A percentile compares a stretch with the other conserved stretches of the same genome.
phyloP scores from a whole-genome alignment of 83 land plant species.

The Picea abies region DNA sequence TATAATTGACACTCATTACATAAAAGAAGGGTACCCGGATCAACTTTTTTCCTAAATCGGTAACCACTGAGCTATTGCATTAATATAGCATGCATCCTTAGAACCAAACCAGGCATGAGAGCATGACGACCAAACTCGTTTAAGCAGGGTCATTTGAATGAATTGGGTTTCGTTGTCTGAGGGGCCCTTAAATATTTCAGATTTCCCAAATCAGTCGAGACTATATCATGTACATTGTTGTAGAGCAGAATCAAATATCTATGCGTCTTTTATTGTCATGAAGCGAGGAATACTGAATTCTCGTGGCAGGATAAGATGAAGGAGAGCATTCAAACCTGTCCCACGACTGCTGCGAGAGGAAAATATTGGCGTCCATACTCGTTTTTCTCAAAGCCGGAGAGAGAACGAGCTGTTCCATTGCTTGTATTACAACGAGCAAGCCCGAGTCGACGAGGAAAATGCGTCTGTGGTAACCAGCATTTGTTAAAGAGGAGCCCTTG shows the following conservation, averaged over 20 bases:
- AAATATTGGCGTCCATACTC: constrained; percentile 85
- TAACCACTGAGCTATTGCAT: too few species aligned
- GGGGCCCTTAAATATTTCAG: neutral
- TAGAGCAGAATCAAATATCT: neutral
- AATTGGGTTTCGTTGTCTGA: neutral
- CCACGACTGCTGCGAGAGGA: constrained; percentile 94
- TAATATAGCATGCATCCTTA: too few species aligned
- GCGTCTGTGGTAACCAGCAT: neutral
- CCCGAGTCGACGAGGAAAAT: neutral
- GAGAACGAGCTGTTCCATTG: neutral
- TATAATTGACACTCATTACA: too few species aligned
- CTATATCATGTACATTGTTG: neutral
- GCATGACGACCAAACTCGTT: too few species aligned
- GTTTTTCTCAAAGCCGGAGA: constrained; percentile 6
- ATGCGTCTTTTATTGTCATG: neutral
- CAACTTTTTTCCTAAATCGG: too few species aligned
- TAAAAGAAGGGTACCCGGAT: too few species aligned
- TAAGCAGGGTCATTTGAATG: too few species aligned
- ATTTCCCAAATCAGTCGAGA: neutral
- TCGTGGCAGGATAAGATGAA: neutral
- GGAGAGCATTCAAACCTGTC: constrained; percentile 54
- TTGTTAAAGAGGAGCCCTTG: neutral
- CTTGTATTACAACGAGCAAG: neutral
- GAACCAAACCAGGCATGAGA: too few species aligned
- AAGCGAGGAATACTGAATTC: neutral